phyloP scores from a whole-genome alignment of 106 monocot genomes.

The Acorus calamus region DNA sequence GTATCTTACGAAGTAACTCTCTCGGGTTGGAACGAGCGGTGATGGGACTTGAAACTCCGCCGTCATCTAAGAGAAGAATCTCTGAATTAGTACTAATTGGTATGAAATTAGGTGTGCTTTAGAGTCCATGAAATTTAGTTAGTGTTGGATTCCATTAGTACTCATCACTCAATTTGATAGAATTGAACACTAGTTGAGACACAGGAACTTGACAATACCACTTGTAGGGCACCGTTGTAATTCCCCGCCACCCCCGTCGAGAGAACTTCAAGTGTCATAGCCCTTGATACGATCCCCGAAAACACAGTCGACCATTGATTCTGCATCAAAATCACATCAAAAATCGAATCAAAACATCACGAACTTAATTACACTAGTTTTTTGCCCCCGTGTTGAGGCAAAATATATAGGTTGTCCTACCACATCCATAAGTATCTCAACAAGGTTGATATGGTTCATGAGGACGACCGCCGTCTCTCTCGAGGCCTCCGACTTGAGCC shows the following conservation, averaged over 20 bases:
- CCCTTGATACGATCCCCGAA: background rate
- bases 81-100: no score
- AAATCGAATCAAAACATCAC: no score
- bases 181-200: background rate
- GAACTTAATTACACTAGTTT: background rate
- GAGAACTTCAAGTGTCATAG: conserved; percentile 7
- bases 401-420: background rate
- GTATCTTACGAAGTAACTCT: conserved; percentile 75
- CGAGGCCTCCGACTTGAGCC: conserved; percentile 10
- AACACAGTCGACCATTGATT: conserved; percentile 6
- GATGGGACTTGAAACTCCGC: conserved; percentile 94
- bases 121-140: no score
- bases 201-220: conserved; percentile 33
- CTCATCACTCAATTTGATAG: no score
- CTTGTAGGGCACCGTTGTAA: conserved; percentile 95
- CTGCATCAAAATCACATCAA: background rate
- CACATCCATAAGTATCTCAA: conserved; percentile 18
- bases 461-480: conserved; percentile 9
- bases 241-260: conserved; percentile 1
- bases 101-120: conserved; percentile 11
- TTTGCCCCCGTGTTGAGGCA: background rate
- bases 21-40: conserved; percentile 84
- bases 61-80: conserved; percentile 34
- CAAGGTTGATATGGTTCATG: conserved; percentile 13
- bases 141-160: no score